phyloP scores from a whole-genome alignment of 768 basidiomycete genomes.

The Agaricus bisporus region DNA sequence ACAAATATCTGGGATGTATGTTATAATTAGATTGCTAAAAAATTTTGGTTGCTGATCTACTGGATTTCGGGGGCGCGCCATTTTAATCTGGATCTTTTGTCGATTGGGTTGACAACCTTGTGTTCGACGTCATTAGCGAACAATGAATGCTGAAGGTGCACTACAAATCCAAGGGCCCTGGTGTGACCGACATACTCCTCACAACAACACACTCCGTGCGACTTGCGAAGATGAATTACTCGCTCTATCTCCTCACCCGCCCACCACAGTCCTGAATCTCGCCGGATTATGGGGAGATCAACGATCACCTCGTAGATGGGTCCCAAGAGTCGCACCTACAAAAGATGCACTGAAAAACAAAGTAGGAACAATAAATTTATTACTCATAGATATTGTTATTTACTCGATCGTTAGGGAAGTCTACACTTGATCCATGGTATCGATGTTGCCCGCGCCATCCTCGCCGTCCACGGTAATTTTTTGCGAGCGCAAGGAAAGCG shows the following conservation, averaged over 20 bases:
- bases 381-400: neutral
- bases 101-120: neutral
- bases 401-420: slow-evolving; percentile 33
- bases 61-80: too few relatives aligned
- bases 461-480: slow-evolving; percentile 47
- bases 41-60: neutral
- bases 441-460: slow-evolving; percentile 53
- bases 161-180: slow-evolving; percentile 20
- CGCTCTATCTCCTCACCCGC: slow-evolving; percentile 27
- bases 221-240: slow-evolving; percentile 52
- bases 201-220: slow-evolving; percentile 37
- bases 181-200: slow-evolving; percentile 48
- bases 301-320: slow-evolving; percentile 44
- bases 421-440: slow-evolving; percentile 57
- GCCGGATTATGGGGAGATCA: slow-evolving; percentile 58
- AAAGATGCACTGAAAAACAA: slow-evolving; percentile 48
- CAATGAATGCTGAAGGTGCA: neutral
- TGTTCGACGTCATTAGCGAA: neutral
- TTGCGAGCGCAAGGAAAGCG: slow-evolving; percentile 41
- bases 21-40: slow-evolving; percentile 3
- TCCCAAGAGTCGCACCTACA: slow-evolving; percentile 44
- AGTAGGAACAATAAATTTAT: slow-evolving; percentile 21
- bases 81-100: neutral
- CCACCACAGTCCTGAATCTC: slow-evolving; percentile 54
- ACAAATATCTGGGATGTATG: slow-evolving; percentile 60